Conservation (phyloP, 2,329 filamentous ascomycete genomes). For the Chaetomium sp. region DNA sequence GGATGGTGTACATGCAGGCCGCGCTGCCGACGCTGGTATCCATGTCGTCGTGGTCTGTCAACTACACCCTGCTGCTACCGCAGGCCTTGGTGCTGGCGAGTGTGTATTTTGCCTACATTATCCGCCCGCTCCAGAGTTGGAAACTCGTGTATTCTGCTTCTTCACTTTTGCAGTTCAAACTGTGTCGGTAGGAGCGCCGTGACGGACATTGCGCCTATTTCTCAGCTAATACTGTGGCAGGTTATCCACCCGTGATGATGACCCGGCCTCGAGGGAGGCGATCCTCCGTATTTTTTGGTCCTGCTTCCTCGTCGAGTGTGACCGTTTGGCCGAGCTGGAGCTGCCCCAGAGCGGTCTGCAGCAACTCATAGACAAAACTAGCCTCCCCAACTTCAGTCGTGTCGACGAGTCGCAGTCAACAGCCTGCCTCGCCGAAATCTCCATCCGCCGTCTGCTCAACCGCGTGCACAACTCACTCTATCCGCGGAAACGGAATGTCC, state of each 20-base stretch:
- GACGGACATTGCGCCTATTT: background rate
- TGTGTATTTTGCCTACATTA: slow-evolving; percentile 20
- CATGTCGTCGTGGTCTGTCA: slow-evolving; percentile 18
- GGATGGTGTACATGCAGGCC: slow-evolving; percentile 16
- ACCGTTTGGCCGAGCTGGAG: slow-evolving; percentile 17
- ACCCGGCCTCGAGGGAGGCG: slow-evolving; percentile 5
- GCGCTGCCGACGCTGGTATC: slow-evolving; percentile 12
- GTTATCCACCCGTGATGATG: slow-evolving; percentile 11
- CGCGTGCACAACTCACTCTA: slow-evolving; percentile 16
- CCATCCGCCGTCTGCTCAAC: slow-evolving; percentile 18
- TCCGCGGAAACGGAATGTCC: slow-evolving; percentile 2
- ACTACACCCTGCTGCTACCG: slow-evolving; percentile 13
- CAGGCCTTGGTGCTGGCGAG: slow-evolving; percentile 17
- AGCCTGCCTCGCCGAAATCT: slow-evolving; percentile 13
- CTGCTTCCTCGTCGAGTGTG: slow-evolving; percentile 19
- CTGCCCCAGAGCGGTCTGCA: slow-evolving; percentile 18
- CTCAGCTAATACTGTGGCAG: background rate
- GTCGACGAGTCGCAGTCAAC: slow-evolving; percentile 13
- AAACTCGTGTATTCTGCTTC: slow-evolving; percentile 15
- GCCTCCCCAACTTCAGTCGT: slow-evolving; percentile 4
- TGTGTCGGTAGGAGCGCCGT: slow-evolving; percentile 8
- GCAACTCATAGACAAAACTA: slow-evolving; percentile 18
- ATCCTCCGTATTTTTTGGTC: slow-evolving; percentile 20
- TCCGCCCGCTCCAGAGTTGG: slow-evolving; percentile 18
- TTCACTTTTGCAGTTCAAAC: slow-evolving; percentile 19